A percentile compares a stretch with the other conserved stretches of the same genome.
These are phyloP conservation scores for Tricholoma saponaceum DNA, from an alignment of 768 basidiomycete genomes.

Conservation along the genomic window DNA sequence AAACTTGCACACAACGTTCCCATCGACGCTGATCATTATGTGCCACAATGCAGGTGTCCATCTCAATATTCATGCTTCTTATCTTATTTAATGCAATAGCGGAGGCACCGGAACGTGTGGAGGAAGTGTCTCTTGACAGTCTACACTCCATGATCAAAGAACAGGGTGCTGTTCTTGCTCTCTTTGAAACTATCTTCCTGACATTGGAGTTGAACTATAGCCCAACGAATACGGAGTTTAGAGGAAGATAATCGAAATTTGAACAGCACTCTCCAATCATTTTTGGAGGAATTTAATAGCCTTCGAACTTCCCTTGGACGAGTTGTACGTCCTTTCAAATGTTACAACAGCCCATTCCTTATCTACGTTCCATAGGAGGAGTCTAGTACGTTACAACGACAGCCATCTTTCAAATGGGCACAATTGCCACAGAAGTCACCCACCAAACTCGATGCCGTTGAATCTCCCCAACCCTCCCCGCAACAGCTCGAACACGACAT, in stretches of 20 bases:
- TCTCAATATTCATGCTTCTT: background rate
- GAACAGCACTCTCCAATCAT: constrained; percentile 53
- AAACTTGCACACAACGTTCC: constrained; percentile 83
- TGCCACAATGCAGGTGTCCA: constrained; percentile 74
- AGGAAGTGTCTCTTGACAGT: constrained; percentile 58
- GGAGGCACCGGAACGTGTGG: constrained; percentile 51
- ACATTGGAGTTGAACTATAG: constrained; percentile 31
- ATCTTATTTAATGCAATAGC: constrained; percentile 32
- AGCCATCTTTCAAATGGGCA: constrained; percentile 89
- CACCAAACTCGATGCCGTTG: constrained; percentile 63
- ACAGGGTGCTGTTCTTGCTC: constrained; percentile 50
- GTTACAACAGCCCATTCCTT: constrained; percentile 2
- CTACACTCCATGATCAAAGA: constrained; percentile 65
- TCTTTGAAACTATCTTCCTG: background rate
- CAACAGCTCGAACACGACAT: constrained; percentile 73
- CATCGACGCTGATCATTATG: constrained; percentile 79
- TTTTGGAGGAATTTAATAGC: constrained; percentile 62
- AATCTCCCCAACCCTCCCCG: constrained; percentile 79
- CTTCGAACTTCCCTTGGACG: constrained; percentile 36
- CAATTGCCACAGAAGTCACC: constrained; percentile 76
- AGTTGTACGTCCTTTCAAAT: constrained; percentile 27
- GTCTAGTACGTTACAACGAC: constrained; percentile 52
- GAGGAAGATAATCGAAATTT: constrained; percentile 79
- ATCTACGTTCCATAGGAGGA: constrained; percentile 24
- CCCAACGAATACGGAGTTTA: constrained; percentile 58